phyloP scores from a whole-genome alignment of 306 rosid species.

The Sindora glabra region DNA sequence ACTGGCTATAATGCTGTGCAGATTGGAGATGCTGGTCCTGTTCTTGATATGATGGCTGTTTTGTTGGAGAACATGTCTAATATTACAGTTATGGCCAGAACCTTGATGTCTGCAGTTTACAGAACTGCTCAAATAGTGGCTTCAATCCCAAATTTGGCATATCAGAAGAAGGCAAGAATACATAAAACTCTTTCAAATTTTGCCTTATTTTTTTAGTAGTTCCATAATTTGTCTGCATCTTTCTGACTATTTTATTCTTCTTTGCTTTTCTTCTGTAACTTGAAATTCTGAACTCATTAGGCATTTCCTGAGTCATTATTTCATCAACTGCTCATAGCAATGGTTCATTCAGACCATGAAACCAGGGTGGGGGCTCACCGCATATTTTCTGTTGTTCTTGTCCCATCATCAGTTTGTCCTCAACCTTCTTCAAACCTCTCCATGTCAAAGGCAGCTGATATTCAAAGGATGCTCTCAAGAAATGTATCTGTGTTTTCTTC shows the following conservation, averaged over 20 bases:
- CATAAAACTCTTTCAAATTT: not conserved
- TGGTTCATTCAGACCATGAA: slow-evolving; percentile 96
- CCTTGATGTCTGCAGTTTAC: slow-evolving; percentile 69
- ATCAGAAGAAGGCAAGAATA: slow-evolving; percentile 87
- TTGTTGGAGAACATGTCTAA: slow-evolving; percentile 76
- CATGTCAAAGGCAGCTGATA: slow-evolving; percentile 24
- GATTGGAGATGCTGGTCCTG: slow-evolving; percentile 90
- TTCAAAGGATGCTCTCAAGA: slow-evolving; percentile 61
- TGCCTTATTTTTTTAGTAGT: slow-evolving; percentile 10
- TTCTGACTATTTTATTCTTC: slow-evolving; percentile 18
- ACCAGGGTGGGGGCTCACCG: slow-evolving; percentile 92
- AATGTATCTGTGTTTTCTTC: slow-evolving; percentile 87
- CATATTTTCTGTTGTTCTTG: slow-evolving; percentile 89
- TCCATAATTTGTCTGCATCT: slow-evolving; percentile 22
- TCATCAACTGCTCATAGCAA: slow-evolving; percentile 84
- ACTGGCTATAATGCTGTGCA: slow-evolving; percentile 34
- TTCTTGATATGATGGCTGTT: slow-evolving; percentile 86
- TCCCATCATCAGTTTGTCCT: slow-evolving; percentile 91
- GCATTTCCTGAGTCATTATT: slow-evolving; percentile 94
- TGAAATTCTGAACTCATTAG: slow-evolving; percentile 26
- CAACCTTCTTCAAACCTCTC: slow-evolving; percentile 28
- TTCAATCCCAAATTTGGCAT: slow-evolving; percentile 69
- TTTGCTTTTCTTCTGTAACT: slow-evolving; percentile 8
- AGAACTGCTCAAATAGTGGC: slow-evolving; percentile 94
- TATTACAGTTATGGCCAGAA: slow-evolving; percentile 76